Percentiles rank a stretch among this genome's conserved stretches.
Conservation (phyloP, 2,329 filamentous ascomycete species). For the Penicillium polonicum region DNA sequence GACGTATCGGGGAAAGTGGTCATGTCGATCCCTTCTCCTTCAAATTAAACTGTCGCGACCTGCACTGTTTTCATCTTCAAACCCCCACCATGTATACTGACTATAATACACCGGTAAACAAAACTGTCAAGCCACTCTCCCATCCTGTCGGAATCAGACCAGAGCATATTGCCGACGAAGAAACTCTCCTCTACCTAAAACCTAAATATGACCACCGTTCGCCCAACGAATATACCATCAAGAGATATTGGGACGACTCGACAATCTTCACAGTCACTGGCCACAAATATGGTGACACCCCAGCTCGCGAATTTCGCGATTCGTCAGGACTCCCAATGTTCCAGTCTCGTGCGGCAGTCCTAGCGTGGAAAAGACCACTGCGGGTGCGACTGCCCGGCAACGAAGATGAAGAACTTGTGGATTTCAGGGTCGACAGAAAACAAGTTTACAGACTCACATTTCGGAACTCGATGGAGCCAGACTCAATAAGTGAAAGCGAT, state of each 20-base stretch:
- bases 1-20: not conserved
- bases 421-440: slow-evolving; percentile 12
- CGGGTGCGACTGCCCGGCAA: slow-evolving; percentile 26
- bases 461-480: slow-evolving; percentile 23
- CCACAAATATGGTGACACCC: no score
- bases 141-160: slow-evolving; percentile 24
- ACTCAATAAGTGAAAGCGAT: slow-evolving; percentile 18
- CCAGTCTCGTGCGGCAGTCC: no score
- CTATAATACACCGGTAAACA: not conserved
- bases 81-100: not conserved
- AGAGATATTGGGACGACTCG: no score
- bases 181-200: slow-evolving; percentile 21
- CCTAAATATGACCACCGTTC: slow-evolving; percentile 18
- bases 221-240: no score
- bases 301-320: no score
- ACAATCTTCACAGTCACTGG: no score
- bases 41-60: not conserved
- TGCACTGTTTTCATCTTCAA: not conserved
- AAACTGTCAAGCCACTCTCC: not conserved
- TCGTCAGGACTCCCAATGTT: no score
- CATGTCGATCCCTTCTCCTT: no score
- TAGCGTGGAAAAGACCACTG: no score
- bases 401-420: slow-evolving; percentile 9
- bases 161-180: slow-evolving; percentile 24
- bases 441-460: slow-evolving; percentile 21